Percentiles rank a stretch among this genome's conserved stretches.
phyloP scores from a whole-genome alignment of 1,284 basidiomycete genomes.

The Ceratobasidium sp. region DNA sequence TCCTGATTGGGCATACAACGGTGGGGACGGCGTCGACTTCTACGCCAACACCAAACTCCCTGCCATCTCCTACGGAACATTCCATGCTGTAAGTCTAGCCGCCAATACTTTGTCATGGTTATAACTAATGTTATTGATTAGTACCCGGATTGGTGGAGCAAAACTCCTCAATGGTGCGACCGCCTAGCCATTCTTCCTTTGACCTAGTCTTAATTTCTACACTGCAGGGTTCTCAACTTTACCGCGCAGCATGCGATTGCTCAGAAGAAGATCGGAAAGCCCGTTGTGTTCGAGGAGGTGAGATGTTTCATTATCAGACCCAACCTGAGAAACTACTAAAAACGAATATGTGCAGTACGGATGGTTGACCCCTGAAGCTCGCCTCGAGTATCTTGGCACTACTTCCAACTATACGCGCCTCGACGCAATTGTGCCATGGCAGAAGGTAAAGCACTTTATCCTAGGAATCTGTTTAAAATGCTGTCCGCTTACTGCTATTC shows the following conservation, averaged over 20 bases:
- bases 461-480: no score
- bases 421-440: conserved; percentile 50
- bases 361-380: conserved; percentile 49
- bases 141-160: conserved; percentile 50
- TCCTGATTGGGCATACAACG: conserved; percentile 47
- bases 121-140: not conserved
- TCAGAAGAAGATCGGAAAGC: conserved; percentile 49
- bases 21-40: conserved; percentile 46
- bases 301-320: not conserved
- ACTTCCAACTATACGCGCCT: conserved; percentile 48
- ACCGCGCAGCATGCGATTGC: conserved; percentile 47
- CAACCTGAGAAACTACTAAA: not conserved
- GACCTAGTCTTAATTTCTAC: not conserved
- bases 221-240: conserved; percentile 45
- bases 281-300: conserved; percentile 50
- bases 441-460: not conserved
- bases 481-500: no score
- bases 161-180: conserved; percentile 46
- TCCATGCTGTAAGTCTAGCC: conserved; percentile 39
- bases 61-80: conserved; percentile 46
- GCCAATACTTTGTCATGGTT: not conserved
- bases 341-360: conserved; percentile 45
- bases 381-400: conserved; percentile 47
- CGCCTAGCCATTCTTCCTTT: not conserved
- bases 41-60: conserved; percentile 43